A percentile compares a stretch with the other conserved stretches of the same genome.
These are phyloP conservation scores for Malus domestica DNA, from an alignment of 306 rosid species.

Conservation along the genomic window ASM211411v1 NC_041789.1:29386001-29386500, in stretches of 20 bases:
- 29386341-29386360: neutral
- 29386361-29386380: neutral
- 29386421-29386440: neutral
- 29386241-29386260: conserved; percentile 21
- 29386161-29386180: neutral
- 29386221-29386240: conserved; percentile 36
- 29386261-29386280: conserved; percentile 29
- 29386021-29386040: neutral
- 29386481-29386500: neutral
- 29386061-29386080: neutral
- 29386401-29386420: neutral
- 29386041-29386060: neutral
- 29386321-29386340: neutral
- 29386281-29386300: neutral
- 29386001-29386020: neutral
- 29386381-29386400: neutral
- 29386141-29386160: neutral
- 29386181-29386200: conserved; percentile 2
- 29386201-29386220: neutral
- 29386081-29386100: neutral
- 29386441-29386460: neutral
- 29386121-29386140: neutral
- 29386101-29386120: neutral
- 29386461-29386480: neutral
- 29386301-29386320: neutral